These are phyloP conservation scores for Penicillium daleae DNA, from an alignment of 495 filamentous ascomycete genomes.

Conservation along the genomic window DNA sequence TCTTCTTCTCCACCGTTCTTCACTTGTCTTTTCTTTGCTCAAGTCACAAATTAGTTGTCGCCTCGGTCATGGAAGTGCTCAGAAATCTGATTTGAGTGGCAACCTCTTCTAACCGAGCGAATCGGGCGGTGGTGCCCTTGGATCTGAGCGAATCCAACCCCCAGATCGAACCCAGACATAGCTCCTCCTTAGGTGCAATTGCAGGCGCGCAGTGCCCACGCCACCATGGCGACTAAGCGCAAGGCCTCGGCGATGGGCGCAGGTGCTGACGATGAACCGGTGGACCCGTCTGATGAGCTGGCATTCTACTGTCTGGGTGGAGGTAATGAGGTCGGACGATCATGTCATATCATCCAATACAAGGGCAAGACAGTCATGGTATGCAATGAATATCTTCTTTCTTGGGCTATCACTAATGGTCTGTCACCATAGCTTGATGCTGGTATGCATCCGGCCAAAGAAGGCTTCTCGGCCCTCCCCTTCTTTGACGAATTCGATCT, in stretches of 20 bases:
- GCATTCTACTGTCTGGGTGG: constrained; percentile 92
- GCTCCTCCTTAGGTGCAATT: neutral
- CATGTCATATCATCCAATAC: constrained; percentile 97
- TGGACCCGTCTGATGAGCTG: constrained; percentile 83
- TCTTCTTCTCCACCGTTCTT: neutral
- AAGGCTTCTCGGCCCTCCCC: constrained; percentile 88
- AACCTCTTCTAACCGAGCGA: constrained; percentile 10
- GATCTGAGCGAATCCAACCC: neutral
- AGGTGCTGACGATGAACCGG: constrained; percentile 64
- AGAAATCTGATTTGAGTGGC: constrained; percentile 10
- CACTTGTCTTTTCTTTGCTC: neutral
- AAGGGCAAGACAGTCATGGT: constrained; percentile 99
- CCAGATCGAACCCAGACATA: neutral
- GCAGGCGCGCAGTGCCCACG: neutral
- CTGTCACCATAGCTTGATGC: constrained; percentile 75
- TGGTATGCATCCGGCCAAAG: constrained; percentile 95
- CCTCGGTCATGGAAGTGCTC: constrained; percentile 8
- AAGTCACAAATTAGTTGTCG: neutral
- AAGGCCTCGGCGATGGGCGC: constrained; percentile 70
- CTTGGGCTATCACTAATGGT: constrained; percentile 21
- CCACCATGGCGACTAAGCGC: constrained; percentile 72
- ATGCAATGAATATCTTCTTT: constrained; percentile 26
- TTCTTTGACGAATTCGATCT: constrained; percentile 99
- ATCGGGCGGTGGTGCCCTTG: constrained; percentile 13
- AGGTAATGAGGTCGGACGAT: constrained; percentile 95